Percentiles rank a stretch among this genome's conserved stretches.
phyloP scores from a whole-genome alignment of 1,284 basidiomycete species.

The Ganoderma multipileum region DNA sequence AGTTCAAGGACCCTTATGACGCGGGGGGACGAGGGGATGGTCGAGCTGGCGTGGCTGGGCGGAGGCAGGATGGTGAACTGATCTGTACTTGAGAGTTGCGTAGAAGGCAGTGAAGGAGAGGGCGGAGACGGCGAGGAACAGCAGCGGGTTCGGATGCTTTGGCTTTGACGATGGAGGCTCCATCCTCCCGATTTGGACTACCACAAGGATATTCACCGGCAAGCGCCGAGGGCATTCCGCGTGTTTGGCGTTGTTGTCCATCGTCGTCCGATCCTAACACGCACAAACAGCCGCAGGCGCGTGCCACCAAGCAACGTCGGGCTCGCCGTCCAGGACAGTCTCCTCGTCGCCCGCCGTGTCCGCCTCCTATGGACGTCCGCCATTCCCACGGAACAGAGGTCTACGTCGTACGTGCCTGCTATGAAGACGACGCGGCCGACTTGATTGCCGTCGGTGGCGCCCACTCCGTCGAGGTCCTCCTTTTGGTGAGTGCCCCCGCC shows the following conservation, averaged over 20 bases:
- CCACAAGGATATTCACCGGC: not conserved
- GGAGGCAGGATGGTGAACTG: conserved; percentile 65
- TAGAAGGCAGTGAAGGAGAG: conserved; percentile 66
- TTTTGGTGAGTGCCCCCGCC: conserved; percentile 55
- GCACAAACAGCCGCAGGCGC: conserved; percentile 26
- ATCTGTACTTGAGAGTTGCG: conserved; percentile 60
- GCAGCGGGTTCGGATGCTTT: conserved; percentile 64
- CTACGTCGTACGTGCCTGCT: conserved; percentile 65
- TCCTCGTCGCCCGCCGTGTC: not conserved
- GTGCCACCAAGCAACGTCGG: not conserved
- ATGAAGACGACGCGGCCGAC: conserved; percentile 67
- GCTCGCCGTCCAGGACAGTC: not conserved
- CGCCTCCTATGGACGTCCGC: conserved; percentile 57
- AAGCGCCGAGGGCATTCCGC: not conserved
- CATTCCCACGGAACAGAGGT: conserved; percentile 65
- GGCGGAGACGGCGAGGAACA: conserved; percentile 61
- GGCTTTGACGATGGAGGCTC: conserved; percentile 35
- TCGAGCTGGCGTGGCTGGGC: conserved; percentile 66
- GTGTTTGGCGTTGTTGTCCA: conserved; percentile 6
- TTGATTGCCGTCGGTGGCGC: conserved; percentile 75
- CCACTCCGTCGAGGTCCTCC: conserved; percentile 72
- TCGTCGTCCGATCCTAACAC: conserved; percentile 26
- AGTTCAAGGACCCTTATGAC: conserved; percentile 46
- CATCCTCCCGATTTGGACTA: not conserved
- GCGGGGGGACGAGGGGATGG: conserved; percentile 70